Percentiles rank a stretch among this genome's conserved stretches.
Evolutionary conservation across 2,329 filamentous ascomycete species (phyloP).

Genomic region (Exophiala bonariae): DNA sequence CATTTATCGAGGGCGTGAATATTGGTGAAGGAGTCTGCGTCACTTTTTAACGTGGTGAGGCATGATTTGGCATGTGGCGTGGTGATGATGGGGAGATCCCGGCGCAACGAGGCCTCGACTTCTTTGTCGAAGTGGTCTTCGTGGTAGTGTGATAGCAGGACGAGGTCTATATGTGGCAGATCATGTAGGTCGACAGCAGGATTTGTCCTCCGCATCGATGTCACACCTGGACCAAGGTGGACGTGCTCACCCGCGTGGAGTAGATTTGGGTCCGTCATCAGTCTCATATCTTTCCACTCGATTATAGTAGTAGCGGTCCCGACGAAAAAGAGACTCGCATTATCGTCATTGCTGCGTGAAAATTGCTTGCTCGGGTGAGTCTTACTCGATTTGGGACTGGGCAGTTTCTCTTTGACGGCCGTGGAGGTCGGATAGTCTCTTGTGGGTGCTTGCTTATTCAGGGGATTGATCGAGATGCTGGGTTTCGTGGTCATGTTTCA

Average conservation of each 20-base stretch:
- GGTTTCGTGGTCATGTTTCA: too few relatives aligned
- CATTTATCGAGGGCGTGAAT: slow-evolving; percentile 60
- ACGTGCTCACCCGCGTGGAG: slow-evolving; percentile 66
- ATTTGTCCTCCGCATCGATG: slow-evolving; percentile 55
- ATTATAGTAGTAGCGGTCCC: slow-evolving; percentile 42
- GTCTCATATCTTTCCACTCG: slow-evolving; percentile 41
- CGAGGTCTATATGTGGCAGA: slow-evolving; percentile 59
- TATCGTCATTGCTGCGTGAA: slow-evolving; percentile 28
- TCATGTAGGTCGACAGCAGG: slow-evolving; percentile 61
- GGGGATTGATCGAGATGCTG: slow-evolving; percentile 27
- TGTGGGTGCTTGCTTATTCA: slow-evolving; percentile 36
- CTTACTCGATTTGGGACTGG: too few relatives aligned
- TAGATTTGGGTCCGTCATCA: slow-evolving; percentile 60
- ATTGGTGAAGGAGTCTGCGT: slow-evolving; percentile 53
- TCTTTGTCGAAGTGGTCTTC: slow-evolving; percentile 58
- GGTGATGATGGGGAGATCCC: slow-evolving; percentile 62
- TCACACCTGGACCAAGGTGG: slow-evolving; percentile 65
- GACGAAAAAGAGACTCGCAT: slow-evolving; percentile 41
- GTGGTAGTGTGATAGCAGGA: slow-evolving; percentile 66
- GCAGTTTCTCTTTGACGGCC: slow-evolving; percentile 27
- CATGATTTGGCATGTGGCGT: slow-evolving; percentile 61
- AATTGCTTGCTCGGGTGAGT: too few relatives aligned
- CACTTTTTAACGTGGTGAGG: slow-evolving; percentile 43
- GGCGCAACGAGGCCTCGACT: slow-evolving; percentile 52
- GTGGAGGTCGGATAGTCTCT: slow-evolving; percentile 34